Conservation (phyloP, 352 stramenopile genomes). For the Phytophthora niederhauseri region DNA sequence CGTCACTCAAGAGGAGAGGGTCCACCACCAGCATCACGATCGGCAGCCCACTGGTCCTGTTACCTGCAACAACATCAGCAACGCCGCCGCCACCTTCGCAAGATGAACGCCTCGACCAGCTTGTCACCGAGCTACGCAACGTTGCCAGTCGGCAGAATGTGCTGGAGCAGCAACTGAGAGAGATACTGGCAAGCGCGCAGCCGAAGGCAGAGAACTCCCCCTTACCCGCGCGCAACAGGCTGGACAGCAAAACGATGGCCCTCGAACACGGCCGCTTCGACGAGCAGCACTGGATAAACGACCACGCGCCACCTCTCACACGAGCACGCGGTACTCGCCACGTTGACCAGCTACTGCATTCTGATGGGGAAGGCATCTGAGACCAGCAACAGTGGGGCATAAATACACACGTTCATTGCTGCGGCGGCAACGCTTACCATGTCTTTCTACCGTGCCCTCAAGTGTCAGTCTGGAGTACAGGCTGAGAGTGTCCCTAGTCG, state of each 20-base stretch:
- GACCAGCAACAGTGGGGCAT: not conserved
- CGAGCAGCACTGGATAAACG: constrained; percentile 38
- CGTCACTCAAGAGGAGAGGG: constrained; percentile 7
- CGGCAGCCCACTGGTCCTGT: not conserved
- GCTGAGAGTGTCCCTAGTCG: constrained; percentile 16
- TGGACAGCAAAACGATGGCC: constrained; percentile 9
- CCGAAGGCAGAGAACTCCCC: not conserved
- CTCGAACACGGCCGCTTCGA: constrained; percentile 39
- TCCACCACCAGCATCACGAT: constrained; percentile 15
- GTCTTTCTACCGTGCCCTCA: constrained; percentile 4
- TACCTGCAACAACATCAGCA: not conserved
- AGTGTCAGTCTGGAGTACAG: not conserved
- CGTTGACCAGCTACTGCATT: constrained; percentile 7
- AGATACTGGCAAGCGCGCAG: constrained; percentile 13
- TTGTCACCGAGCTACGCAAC: constrained; percentile 36
- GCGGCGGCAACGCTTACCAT: constrained; percentile 8
- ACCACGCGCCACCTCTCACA: constrained; percentile 24
- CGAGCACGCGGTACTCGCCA: constrained; percentile 30
- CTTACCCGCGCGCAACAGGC: not conserved
- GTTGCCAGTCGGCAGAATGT: constrained; percentile 31
- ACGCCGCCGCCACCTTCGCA: not conserved
- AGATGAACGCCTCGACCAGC: constrained; percentile 26
- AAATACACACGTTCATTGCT: constrained; percentile 30
- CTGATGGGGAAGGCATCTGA: not conserved
- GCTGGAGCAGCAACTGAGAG: constrained; percentile 33